Conservation (phyloP, 768 basidiomycete species). For the Leccinum barrowsii region DNA sequence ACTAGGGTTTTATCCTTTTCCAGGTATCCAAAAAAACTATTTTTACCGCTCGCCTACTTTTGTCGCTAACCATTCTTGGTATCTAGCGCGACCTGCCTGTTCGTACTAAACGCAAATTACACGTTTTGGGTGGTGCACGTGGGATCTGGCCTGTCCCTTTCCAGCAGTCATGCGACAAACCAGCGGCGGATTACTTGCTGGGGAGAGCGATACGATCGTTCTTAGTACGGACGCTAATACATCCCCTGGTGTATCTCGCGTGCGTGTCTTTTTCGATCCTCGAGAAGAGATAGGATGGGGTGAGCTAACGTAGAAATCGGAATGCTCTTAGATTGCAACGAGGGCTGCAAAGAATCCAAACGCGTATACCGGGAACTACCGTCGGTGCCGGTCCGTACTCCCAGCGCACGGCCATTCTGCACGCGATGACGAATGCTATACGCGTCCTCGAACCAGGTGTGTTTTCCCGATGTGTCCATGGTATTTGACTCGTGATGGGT, state of each 20-base stretch:
- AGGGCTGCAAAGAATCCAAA: conserved; percentile 62
- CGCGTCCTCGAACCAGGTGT: conserved; percentile 79
- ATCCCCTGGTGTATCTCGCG: conserved; percentile 75
- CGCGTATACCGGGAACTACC: conserved; percentile 72
- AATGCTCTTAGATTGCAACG: conserved; percentile 56
- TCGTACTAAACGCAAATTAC: conserved; percentile 71
- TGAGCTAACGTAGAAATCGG: conserved; percentile 7
- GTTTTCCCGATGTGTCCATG: conserved; percentile 20
- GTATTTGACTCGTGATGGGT: conserved; percentile 6
- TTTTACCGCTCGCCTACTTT: background rate
- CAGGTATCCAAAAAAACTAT: conserved; percentile 46
- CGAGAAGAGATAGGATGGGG: background rate
- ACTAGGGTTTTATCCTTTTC: conserved; percentile 77
- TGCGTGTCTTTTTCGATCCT: conserved; percentile 35
- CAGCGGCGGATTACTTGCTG: conserved; percentile 32
- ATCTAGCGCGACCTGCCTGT: conserved; percentile 64
- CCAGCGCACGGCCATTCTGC: conserved; percentile 78
- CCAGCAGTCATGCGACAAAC: conserved; percentile 63
- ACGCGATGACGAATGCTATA: conserved; percentile 79
- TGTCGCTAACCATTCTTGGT: conserved; percentile 2
- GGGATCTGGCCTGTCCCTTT: conserved; percentile 83
- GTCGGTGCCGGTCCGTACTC: conserved; percentile 86
- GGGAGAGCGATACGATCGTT: conserved; percentile 69
- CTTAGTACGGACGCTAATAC: conserved; percentile 86
- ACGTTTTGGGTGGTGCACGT: conserved; percentile 72